Evolutionary conservation across 768 basidiomycete genomes (phyloP), one percentile per base, ranked within the genome.

Genomic region (Hygrophorus russula): DNA sequence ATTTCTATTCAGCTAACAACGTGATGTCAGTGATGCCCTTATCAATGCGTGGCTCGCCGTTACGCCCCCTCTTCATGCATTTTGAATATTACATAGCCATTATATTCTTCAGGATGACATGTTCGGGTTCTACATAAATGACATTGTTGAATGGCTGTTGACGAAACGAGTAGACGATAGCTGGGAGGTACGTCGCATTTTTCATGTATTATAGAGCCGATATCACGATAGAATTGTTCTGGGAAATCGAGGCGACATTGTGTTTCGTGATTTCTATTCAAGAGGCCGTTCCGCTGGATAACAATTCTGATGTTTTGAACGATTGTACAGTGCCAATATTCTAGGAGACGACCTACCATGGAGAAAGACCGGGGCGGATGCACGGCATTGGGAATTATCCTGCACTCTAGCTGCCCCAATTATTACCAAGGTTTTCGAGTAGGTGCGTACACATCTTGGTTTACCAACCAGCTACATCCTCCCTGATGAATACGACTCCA

Each of bases 71-170:
- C 13, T 9, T 39, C 15, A 36, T 31, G 5, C 18, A 29, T 45
- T 60, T 39, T 19, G 18, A 13, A 34, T 24, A 15, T 19, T 35
- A 5, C 28, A n/a, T 53, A 88, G 84, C 17, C 93, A 82, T 53
- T 96, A 94, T 56, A 75, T 94, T 27, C 68, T 96, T 2, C 78
- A 89, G 32, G 78, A 86, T 41, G 80, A 89, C 40, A 83, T 94
- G 78, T 68, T 94, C 24, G 70, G 66, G 0, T 82, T 71, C 53
- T 78, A 83, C 49, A 65, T 90, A 31, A 68, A 71, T 18, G 78
- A 82, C 36, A 66, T 86, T 12, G 58, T 65, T 11, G 70, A 78
- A 38, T 69, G 74, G 29, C 61, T 92, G 10, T 60, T 67, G 0
- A 53, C 61, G 4, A 55, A 56, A 30, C 60, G 63, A 28, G 69